Percentiles rank a stretch among this genome's conserved stretches.
These are phyloP conservation scores for Chalciporus sphaerocephalus DNA, from an alignment of 768 basidiomycete genomes.

Conservation along the genomic window DNA sequence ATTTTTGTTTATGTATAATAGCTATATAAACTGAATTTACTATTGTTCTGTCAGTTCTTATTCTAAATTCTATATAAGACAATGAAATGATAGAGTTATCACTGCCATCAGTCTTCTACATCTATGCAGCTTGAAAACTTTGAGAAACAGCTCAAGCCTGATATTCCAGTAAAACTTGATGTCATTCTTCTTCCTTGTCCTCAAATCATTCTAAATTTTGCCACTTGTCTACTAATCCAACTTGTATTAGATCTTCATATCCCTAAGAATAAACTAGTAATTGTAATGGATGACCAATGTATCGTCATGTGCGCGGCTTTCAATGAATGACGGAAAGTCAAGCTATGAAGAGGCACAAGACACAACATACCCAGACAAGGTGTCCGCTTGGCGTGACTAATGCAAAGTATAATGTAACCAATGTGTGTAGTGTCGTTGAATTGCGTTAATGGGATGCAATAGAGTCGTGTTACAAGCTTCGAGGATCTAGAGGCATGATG, in stretches of 20 bases:
- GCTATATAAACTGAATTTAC: no score
- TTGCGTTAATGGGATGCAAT: slow-evolving; percentile 14
- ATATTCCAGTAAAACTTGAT: no score
- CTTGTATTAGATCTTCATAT: slow-evolving; percentile 17
- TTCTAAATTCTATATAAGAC: no score
- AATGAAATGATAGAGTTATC: no score
- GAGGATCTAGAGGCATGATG: slow-evolving; percentile 1
- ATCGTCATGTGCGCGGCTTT: slow-evolving; percentile 7
- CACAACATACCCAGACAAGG: slow-evolving; percentile 6
- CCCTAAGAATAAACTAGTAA: slow-evolving; percentile 20
- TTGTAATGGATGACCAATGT: slow-evolving; percentile 5
- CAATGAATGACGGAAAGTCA: neutral
- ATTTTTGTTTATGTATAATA: no score
- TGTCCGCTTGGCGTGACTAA: slow-evolving; percentile 1
- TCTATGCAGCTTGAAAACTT: no score
- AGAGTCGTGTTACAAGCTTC: slow-evolving; percentile 5
- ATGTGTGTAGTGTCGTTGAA: slow-evolving; percentile 9
- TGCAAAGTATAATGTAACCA: slow-evolving; percentile 18
- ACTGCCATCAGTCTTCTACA: no score
- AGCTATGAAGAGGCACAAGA: slow-evolving; percentile 2
- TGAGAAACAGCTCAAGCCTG: no score
- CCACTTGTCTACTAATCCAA: neutral
- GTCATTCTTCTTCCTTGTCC: no score
- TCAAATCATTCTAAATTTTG: neutral
- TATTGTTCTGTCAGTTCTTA: no score